These are phyloP conservation scores for Scheffersomyces lignosus DNA, from an alignment of 805 yeast species.

Conservation along the genomic window DNA sequence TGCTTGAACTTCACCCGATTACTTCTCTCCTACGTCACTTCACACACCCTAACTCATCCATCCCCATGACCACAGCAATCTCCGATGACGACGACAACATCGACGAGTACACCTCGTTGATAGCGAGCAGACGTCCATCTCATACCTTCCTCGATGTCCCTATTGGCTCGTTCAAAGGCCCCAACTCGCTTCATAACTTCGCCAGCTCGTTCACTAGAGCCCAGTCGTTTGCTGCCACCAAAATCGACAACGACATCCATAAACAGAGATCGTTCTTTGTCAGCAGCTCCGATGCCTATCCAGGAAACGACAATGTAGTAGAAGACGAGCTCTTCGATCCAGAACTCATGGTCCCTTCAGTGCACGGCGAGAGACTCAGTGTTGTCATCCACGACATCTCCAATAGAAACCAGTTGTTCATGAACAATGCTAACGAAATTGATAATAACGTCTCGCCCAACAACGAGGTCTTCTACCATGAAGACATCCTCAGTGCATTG, in stretches of 20 bases:
- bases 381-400: slow-evolving; percentile 48
- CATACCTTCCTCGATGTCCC: slow-evolving; percentile 11
- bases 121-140: slow-evolving; percentile 5
- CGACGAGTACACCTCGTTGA: slow-evolving; percentile 9
- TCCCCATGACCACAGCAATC: background rate
- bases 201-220: slow-evolving; percentile 42
- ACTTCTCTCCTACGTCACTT: no score
- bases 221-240: slow-evolving; percentile 26
- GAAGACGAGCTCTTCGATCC: slow-evolving; percentile 52
- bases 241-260: slow-evolving; percentile 22
- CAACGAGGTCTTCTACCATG: slow-evolving; percentile 41
- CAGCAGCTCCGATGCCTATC: slow-evolving; percentile 6
- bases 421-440: slow-evolving; percentile 10
- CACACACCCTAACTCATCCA: no score
- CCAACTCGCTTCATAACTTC: slow-evolving; percentile 39
- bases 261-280: slow-evolving; percentile 16
- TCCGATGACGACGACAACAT: slow-evolving; percentile 1
- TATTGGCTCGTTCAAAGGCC: slow-evolving; percentile 23
- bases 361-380: slow-evolving; percentile 63
- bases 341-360: slow-evolving; percentile 50
- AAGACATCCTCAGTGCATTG: slow-evolving; percentile 31
- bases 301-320: slow-evolving; percentile 5
- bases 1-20: no score
- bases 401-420: slow-evolving; percentile 21
- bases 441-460: slow-evolving; percentile 8